These are phyloP conservation scores for Sutorius australiensis DNA, from an alignment of 768 basidiomycete species.

Conservation along the genomic window DNA sequence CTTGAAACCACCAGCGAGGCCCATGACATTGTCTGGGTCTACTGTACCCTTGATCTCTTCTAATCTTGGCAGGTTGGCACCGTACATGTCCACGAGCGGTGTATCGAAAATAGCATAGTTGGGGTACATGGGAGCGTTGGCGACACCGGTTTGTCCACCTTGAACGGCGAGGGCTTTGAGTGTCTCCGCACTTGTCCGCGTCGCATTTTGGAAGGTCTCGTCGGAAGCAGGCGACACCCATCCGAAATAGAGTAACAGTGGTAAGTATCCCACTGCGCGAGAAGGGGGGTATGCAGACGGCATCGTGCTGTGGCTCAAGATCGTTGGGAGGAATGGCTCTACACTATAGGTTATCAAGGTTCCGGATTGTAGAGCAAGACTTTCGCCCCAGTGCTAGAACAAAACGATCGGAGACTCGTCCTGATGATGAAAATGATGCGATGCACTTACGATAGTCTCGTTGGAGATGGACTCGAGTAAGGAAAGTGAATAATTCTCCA, in stretches of 20 bases:
- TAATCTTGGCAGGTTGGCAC: conserved; percentile 36
- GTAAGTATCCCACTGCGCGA: conserved; percentile 34
- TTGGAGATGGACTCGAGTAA: conserved; percentile 11
- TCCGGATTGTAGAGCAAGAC: neutral
- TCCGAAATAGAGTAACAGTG: conserved; percentile 42
- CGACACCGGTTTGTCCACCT: conserved; percentile 39
- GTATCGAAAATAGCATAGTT: conserved; percentile 56
- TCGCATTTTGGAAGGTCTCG: conserved; percentile 32
- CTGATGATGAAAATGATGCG: neutral
- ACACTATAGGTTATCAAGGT: conserved; percentile 19
- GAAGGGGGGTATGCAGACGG: conserved; percentile 16
- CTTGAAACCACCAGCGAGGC: conserved; percentile 56
- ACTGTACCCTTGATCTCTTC: conserved; percentile 37
- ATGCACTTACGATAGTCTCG: conserved; percentile 13
- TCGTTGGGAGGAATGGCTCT: conserved; percentile 33
- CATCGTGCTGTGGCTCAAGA: neutral
- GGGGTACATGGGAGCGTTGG: conserved; percentile 40
- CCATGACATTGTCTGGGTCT: conserved; percentile 57
- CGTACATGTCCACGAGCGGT: conserved; percentile 45
- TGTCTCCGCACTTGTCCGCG: conserved; percentile 33
- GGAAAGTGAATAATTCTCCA: conserved; percentile 2
- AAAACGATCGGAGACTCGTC: neutral
- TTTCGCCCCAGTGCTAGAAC: neutral
- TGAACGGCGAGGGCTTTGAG: conserved; percentile 38
- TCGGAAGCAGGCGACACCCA: neutral